Conservation (phyloP, 495 filamentous ascomycete species). For the Penicillium daleae region DNA sequence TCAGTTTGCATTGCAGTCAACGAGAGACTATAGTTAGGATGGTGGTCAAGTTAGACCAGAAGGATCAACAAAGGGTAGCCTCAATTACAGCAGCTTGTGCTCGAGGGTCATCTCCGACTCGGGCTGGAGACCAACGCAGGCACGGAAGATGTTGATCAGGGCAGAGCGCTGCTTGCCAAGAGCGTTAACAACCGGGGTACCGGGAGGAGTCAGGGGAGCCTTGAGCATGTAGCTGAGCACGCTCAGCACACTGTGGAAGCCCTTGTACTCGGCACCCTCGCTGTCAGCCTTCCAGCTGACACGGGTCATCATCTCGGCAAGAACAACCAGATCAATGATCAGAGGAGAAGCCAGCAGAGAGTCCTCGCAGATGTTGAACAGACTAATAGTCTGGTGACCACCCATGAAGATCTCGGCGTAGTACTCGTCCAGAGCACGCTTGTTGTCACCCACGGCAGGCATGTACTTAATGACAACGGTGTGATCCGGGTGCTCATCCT, state of each 20-base stretch:
- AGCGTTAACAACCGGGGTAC: constrained; percentile 94
- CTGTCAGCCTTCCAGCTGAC: constrained; percentile 81
- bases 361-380: constrained; percentile 99
- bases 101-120: constrained; percentile 99
- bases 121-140: constrained; percentile 94
- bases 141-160: constrained; percentile 98
- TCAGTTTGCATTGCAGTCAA: constrained; percentile 25
- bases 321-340: constrained; percentile 92
- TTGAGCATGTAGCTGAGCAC: constrained; percentile 99
- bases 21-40: constrained; percentile 43
- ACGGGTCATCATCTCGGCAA: constrained; percentile 97
- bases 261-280: constrained; percentile 73
- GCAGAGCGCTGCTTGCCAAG: constrained; percentile 95
- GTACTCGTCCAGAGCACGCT: constrained; percentile 98
- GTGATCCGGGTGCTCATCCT: constrained; percentile 88
- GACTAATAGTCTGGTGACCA: constrained; percentile 95
- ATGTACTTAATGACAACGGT: constrained; percentile 98
- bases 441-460: constrained; percentile 98
- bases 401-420: constrained; percentile 99
- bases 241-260: constrained; percentile 97
- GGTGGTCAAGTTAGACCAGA: background rate
- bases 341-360: constrained; percentile 95
- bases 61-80: background rate
- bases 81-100: constrained; percentile 87
- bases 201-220: constrained; percentile 93